Conservation (phyloP, 2,329 filamentous ascomycete genomes). For the Fusarium zealandicum region DNA sequence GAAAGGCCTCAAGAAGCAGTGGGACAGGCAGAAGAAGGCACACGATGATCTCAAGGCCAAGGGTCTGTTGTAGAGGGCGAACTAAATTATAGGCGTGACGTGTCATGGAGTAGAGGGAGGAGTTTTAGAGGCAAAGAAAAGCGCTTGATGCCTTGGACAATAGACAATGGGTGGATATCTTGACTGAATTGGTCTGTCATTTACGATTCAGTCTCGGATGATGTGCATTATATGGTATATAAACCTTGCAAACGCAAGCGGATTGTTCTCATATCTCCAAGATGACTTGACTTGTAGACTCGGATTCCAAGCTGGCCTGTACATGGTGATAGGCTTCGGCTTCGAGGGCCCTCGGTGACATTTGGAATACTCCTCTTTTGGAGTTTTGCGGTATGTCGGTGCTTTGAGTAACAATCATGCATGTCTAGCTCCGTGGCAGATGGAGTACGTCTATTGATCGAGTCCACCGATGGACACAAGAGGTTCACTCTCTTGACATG, state of each 20-base stretch:
- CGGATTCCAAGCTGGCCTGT: no score
- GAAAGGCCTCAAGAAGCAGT: conserved; percentile 89
- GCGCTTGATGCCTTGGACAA: conserved; percentile 7
- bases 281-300: no score
- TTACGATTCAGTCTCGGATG: neutral
- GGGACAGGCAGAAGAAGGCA: conserved; percentile 87
- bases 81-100: conserved; percentile 1
- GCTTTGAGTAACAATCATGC: neutral
- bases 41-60: conserved; percentile 66
- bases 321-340: conserved; percentile 31
- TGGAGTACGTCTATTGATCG: conserved; percentile 30
- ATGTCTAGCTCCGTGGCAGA: conserved; percentile 9
- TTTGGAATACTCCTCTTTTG: conserved; percentile 30
- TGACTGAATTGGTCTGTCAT: neutral
- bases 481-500: conserved; percentile 26
- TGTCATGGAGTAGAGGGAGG: conserved; percentile 6
- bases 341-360: conserved; percentile 30
- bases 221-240: neutral
- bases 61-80: conserved; percentile 38
- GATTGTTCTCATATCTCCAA: no score
- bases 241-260: no score
- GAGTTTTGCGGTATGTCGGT: conserved; percentile 19
- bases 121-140: conserved; percentile 29
- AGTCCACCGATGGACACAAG: conserved; percentile 23
- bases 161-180: neutral